Percentiles rank a stretch among this genome's conserved stretches.
Conservation (phyloP, 192 early-diverging fungal genomes). For the Coemansia guatemalensis region DNA sequence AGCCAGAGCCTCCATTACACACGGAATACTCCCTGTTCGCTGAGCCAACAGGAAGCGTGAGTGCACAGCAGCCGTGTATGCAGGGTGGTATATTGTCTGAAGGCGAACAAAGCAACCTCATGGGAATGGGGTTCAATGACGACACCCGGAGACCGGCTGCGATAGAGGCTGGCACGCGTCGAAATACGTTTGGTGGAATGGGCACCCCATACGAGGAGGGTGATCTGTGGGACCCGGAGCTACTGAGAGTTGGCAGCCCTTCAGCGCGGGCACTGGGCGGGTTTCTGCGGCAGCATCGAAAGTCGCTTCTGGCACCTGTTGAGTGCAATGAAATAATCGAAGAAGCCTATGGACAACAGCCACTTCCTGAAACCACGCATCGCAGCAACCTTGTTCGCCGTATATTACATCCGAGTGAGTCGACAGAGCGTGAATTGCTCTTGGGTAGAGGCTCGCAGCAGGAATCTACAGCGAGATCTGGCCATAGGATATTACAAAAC, state of each 20-base stretch:
- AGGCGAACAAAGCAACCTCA: neutral
- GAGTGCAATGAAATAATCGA: constrained; percentile 44
- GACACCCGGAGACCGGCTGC: neutral
- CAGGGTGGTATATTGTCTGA: neutral
- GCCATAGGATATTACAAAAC: neutral
- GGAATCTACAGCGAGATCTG: neutral
- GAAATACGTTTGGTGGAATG: constrained; percentile 16
- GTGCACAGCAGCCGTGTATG: neutral
- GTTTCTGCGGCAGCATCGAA: constrained; percentile 42
- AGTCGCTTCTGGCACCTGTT: constrained; percentile 48
- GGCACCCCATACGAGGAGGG: neutral
- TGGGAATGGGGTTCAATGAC: neutral
- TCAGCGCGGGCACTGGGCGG: constrained; percentile 34
- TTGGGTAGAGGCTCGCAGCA: neutral
- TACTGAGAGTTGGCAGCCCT: constrained; percentile 4
- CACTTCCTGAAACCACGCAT: neutral
- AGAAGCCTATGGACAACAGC: constrained; percentile 9
- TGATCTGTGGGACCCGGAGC: constrained; percentile 22
- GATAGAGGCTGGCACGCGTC: neutral
- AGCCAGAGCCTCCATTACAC: constrained; percentile 2
- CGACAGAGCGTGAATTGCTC: neutral
- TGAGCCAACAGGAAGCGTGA: constrained; percentile 1
- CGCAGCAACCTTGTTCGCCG: neutral
- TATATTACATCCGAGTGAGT: neutral
- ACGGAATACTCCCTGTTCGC: neutral